A percentile compares a stretch with the other conserved stretches of the same genome.
Evolutionary conservation across 2,329 filamentous ascomycete genomes (phyloP).

Genomic region (Iodosphaeria phyllophila): DNA sequence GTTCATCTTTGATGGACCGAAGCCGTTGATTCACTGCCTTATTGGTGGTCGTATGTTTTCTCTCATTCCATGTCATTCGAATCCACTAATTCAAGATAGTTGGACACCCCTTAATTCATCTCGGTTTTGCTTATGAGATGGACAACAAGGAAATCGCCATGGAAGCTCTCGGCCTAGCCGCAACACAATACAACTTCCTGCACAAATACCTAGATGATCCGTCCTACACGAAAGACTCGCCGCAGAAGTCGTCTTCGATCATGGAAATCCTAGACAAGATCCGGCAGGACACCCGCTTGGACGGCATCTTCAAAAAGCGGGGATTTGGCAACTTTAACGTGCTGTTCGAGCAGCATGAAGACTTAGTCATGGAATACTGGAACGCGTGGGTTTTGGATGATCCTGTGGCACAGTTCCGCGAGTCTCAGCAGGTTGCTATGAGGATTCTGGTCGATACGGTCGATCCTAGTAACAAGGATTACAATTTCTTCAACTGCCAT

Average conservation of each 20-base stretch:
- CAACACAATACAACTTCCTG: conserved; percentile 36
- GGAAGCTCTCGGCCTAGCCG: conserved; percentile 61
- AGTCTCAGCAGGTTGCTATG: conserved; percentile 44
- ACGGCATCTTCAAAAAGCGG: conserved; percentile 40
- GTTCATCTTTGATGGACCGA: conserved; percentile 55
- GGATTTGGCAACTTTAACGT: conserved; percentile 44
- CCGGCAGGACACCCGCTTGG: conserved; percentile 48
- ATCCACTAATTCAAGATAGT: conserved; percentile 27
- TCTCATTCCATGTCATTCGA: conserved; percentile 1
- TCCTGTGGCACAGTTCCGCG: conserved; percentile 54
- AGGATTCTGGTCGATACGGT: conserved; percentile 44
- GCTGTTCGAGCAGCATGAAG: conserved; percentile 51
- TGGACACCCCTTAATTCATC: conserved; percentile 80
- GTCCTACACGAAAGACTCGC: conserved; percentile 46
- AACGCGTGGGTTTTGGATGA: conserved; percentile 64
- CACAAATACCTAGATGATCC: conserved; percentile 55
- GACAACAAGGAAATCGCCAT: conserved; percentile 71
- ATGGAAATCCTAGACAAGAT: conserved; percentile 56
- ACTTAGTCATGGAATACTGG: conserved; percentile 69
- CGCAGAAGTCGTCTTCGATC: conserved; percentile 41
- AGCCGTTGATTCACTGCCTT: conserved; percentile 66
- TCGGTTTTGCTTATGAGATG: conserved; percentile 87
- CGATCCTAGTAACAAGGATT: conserved; percentile 37
- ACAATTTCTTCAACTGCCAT: conserved; percentile 73
- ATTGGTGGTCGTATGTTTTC: conserved; percentile 52